Base-by-base conservation (phyloP, 345 rosid genomes). In the Eutrema japonicum region DNA sequence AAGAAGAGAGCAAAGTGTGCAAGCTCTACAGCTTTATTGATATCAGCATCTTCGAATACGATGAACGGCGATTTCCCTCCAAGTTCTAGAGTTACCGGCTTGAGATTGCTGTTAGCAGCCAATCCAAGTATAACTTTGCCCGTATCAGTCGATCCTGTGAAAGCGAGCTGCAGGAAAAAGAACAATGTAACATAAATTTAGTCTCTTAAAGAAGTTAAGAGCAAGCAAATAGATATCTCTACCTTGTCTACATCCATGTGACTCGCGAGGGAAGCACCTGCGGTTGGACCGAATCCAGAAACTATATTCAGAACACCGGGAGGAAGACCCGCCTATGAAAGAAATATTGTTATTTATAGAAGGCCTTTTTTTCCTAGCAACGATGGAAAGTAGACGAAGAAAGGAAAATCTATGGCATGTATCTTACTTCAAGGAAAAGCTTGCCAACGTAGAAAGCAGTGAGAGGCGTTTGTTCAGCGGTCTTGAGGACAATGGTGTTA, bases 171-270 rank as follows among this genome's bases (percentile, higher is more conserved):
- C 61, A 73, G 27, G 5, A 53, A 57, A 29, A 70, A 42, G 3
- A 67, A 32, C 27, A 62, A 12, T 43, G 18, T 33, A 68, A 26
- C 26, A 14, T 5, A n/a, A 63, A 10, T 3, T 6, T 57, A 69
- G 54, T n/a, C 10, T 26, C 41, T 48, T 4, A 47, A 9, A 37
- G 45, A 46, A 36, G 43, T 10, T 14, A 38, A 3, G 13, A 64
- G 47, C 3, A 66, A 60, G 36, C 0, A 59, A 27, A 53, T 11
- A 16, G 8, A 16, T 32, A 37, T 72, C 4, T 66, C 13, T 13
- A 93, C 98, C 98, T 93, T 91, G 83, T 93, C 98, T n/a, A 93
- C 98, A 79, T 88, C 87, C 92, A 89, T 87, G 74, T 93, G 97
- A 76, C 92, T 82, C 2, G 94, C 96, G 33, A 93, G 89, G 57